Base-by-base conservation (phyloP, 805 yeast genomes). In the Kuraishia piskuri region DNA sequence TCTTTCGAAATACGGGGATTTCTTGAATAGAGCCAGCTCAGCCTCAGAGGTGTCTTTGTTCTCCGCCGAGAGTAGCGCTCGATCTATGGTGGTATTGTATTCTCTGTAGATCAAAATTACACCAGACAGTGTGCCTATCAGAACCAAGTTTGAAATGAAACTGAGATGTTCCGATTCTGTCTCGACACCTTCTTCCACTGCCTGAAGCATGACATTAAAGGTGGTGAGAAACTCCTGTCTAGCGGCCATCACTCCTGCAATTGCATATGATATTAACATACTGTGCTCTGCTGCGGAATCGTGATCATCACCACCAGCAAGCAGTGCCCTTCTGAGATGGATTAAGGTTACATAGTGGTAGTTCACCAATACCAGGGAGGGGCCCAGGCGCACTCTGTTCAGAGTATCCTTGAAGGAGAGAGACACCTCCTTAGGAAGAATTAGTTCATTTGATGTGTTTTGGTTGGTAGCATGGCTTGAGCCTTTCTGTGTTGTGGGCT, bases 271-370 rank as follows among this genome's bases (percentile, higher is more conserved):
- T 3, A 64, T 37, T 19, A 57, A 48, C 3, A 54, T 50, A 6
- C 58, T 49, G 22, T 23, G n/a, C n/a, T 50, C 53, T 17, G 50
- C 79, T 0, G 96, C 96, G 70, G 87, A 71, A 58, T 80, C 72
- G 58, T 79, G 79, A 84, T 87, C 78, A 48, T 77, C 85, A 54
- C 70, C 74, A 21, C 67, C 66, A n/a, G 64, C 61, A 21, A 70
- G 71, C 20, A 64, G 63, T 7, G 9, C 26, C 8, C 31, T 20
- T 22, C 65, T 50, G 19, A 58, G 36, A n/a, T 55, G 56, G 51
- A 75, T 69, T 46, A 75, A 64, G 26, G 77, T 64, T 53, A 70
- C 71, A 62, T 75, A 79, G 45, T 72, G 60, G 49, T 73, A 78
- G 53, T 75, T 76, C 22, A 78, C 67, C 22, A 76, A 58, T 24